Conservation (phyloP, 1,284 basidiomycete genomes). For the Wallemia hederae region DNA sequence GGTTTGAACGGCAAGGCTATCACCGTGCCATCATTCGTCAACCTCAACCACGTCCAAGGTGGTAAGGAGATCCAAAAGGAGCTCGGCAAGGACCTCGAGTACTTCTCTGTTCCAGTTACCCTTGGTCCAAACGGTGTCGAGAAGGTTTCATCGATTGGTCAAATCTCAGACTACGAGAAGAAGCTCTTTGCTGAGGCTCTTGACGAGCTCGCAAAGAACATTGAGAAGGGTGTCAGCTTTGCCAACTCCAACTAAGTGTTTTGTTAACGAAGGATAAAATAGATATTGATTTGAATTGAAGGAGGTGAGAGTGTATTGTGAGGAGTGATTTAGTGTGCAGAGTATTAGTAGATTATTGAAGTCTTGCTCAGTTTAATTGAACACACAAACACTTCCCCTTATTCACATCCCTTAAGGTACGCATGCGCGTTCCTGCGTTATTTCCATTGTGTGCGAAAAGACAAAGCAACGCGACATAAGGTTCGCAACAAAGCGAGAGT, state of each 20-base stretch:
- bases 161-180: conserved; percentile 47
- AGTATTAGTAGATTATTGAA: neutral
- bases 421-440: too few species aligned
- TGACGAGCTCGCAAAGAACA: conserved; percentile 59
- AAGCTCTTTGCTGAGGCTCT: conserved; percentile 38
- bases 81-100: conserved; percentile 36
- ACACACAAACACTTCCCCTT: neutral
- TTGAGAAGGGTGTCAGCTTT: conserved; percentile 70
- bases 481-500: too few species aligned
- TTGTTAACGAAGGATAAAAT: neutral
- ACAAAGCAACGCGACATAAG: too few species aligned
- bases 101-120: conserved; percentile 29
- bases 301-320: too few species aligned
- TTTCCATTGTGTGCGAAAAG: too few species aligned
- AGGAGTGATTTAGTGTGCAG: too few species aligned
- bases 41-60: conserved; percentile 40
- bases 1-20: conserved; percentile 67
- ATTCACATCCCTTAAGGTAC: too few species aligned
- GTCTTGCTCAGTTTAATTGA: neutral
- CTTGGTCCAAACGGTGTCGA: conserved; percentile 49
- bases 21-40: conserved; percentile 54
- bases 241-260: conserved; percentile 16
- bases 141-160: conserved; percentile 57
- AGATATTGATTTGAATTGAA: neutral
- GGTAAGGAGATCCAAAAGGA: conserved; percentile 36